Evolutionary conservation across 371 early-diverging fungal species (phyloP).

Genomic region (Syncephalastrum monosporum): DNA sequence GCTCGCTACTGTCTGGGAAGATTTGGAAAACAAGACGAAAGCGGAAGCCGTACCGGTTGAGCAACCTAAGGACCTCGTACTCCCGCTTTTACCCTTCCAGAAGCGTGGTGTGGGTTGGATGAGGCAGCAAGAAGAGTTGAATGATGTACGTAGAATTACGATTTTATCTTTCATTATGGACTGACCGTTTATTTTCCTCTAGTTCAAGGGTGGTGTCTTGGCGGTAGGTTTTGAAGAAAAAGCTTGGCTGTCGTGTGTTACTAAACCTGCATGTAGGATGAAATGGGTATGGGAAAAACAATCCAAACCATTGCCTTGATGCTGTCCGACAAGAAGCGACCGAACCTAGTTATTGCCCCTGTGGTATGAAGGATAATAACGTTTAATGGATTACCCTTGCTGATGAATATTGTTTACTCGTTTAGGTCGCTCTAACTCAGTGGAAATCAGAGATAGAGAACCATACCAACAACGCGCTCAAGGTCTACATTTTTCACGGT

Average conservation of each 20-base stretch:
- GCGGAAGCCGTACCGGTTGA: constrained; percentile 41
- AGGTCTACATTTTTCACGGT: constrained; percentile 77
- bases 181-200: constrained; percentile 1
- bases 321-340: constrained; percentile 60
- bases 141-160: constrained; percentile 27
- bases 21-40: constrained; percentile 46
- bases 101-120: constrained; percentile 86
- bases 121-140: constrained; percentile 65
- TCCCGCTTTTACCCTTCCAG: constrained; percentile 90
- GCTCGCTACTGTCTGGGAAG: constrained; percentile 68
- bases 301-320: constrained; percentile 93
- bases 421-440: constrained; percentile 81
- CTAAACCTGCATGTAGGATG: constrained; percentile 50
- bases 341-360: constrained; percentile 88
- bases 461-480: constrained; percentile 66
- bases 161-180: neutral
- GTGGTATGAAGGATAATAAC: constrained; percentile 38
- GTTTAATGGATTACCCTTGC: constrained; percentile 1
- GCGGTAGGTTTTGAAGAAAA: constrained; percentile 41
- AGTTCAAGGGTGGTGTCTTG: constrained; percentile 83
- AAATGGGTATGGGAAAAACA: constrained; percentile 99
- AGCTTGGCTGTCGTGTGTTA: neutral
- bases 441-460: constrained; percentile 83
- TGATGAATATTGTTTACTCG: neutral
- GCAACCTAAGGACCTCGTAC: constrained; percentile 70